These are phyloP conservation scores for Micractinium sp. DNA, from an alignment of 139 green algal genomes.

Conservation along the genomic window DNA sequence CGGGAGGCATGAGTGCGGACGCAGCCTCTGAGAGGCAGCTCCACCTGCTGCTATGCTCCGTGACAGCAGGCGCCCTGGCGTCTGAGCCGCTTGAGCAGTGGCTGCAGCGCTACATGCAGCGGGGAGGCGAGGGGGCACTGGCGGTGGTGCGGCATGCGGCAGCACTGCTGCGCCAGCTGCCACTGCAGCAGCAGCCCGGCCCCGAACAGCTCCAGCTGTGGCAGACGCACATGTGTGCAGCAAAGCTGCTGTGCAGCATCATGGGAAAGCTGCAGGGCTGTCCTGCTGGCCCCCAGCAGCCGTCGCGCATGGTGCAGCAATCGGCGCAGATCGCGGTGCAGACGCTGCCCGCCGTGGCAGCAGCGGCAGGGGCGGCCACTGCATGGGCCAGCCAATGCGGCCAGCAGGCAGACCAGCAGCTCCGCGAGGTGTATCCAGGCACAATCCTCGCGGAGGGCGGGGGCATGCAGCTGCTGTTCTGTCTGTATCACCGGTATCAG, in stretches of 20 bases:
- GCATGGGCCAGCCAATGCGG: too few species aligned
- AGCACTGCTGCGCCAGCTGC: background rate
- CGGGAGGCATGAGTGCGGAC: background rate
- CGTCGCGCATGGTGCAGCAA: background rate
- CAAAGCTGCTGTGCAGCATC: background rate
- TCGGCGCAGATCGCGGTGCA: background rate
- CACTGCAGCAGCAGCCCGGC: background rate
- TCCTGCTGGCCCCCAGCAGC: background rate
- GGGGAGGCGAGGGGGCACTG: background rate
- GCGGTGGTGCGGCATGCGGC: background rate
- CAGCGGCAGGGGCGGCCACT: too few species aligned
- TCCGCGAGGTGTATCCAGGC: too few species aligned
- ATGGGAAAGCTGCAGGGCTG: background rate
- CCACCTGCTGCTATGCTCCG: background rate
- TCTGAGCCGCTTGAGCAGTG: too few species aligned
- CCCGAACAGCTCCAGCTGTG: background rate
- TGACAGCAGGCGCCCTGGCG: background rate
- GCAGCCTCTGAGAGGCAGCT: too few species aligned
- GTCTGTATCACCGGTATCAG: background rate
- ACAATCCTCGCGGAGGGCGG: too few species aligned
- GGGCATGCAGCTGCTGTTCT: background rate
- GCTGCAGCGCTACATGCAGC: background rate
- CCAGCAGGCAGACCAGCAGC: background rate
- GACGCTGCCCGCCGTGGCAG: background rate
- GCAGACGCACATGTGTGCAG: background rate